phyloP scores from a whole-genome alignment of 2,329 filamentous ascomycete genomes.

The Biscogniauxia marginata region DNA sequence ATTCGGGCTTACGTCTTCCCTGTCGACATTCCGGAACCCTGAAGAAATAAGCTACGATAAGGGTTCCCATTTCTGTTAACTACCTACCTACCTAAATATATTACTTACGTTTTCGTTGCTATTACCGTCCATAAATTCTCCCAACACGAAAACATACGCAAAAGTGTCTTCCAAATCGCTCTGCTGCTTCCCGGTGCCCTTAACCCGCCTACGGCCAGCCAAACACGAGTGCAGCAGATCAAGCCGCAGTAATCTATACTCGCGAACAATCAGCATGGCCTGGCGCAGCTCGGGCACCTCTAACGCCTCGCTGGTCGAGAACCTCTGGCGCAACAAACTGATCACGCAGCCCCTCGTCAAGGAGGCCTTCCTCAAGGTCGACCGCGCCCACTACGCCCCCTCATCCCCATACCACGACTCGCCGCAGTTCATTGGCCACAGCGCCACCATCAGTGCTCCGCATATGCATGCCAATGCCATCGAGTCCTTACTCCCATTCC shows the following conservation, averaged over 20 bases:
- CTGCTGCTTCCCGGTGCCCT: not conserved
- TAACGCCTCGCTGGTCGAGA: slow-evolving; percentile 75
- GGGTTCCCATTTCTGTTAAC: too few relatives aligned
- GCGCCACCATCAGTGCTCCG: slow-evolving; percentile 57
- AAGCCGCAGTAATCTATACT: too few relatives aligned
- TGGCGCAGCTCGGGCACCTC: slow-evolving; percentile 79
- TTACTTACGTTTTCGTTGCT: not conserved
- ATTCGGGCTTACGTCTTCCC: too few relatives aligned
- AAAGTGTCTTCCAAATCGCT: not conserved
- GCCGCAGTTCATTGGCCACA: slow-evolving; percentile 54
- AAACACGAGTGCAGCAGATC: too few relatives aligned
- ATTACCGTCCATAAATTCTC: not conserved
- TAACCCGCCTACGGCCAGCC: too few relatives aligned
- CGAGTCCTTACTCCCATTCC: slow-evolving; percentile 47
- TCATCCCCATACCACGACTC: slow-evolving; percentile 63
- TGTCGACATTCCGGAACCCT: too few relatives aligned
- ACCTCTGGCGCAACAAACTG: slow-evolving; percentile 69
- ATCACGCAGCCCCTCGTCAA: slow-evolving; percentile 72
- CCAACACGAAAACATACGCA: not conserved
- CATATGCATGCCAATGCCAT: slow-evolving; percentile 60
- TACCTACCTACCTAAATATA: not conserved
- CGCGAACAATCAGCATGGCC: slow-evolving; percentile 84
- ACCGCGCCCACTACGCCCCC: slow-evolving; percentile 82
- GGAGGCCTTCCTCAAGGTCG: slow-evolving; percentile 80
- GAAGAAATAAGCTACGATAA: too few relatives aligned